Evolutionary conservation across 148 eudicot genomes (phyloP).

Genomic region (Camellia granthamiana): DNA sequence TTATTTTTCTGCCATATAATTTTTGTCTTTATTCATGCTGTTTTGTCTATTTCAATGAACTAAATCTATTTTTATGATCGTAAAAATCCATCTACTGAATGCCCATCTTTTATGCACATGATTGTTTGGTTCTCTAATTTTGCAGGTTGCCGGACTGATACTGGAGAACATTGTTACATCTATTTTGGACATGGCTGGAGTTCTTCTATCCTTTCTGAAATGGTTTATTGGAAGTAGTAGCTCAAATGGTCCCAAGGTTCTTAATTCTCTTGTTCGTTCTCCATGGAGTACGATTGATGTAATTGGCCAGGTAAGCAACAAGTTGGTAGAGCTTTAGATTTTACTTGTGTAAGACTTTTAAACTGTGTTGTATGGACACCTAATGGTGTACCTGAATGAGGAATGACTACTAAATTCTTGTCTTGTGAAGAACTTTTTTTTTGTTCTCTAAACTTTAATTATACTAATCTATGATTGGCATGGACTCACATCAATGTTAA

Average conservation of each 20-base stretch:
- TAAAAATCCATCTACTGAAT: not conserved
- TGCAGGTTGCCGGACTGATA: conserved; percentile 70
- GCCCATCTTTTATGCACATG: not conserved
- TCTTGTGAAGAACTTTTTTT: not conserved
- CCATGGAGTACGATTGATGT: conserved; percentile 88
- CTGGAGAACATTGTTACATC: conserved; percentile 95
- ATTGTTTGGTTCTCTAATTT: conserved; percentile 15
- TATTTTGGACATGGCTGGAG: conserved; percentile 96
- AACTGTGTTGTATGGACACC: not conserved
- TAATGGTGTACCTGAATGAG: not conserved
- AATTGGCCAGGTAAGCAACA: conserved; percentile 67
- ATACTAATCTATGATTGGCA: not conserved
- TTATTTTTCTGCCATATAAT: not conserved
- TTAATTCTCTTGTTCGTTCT: conserved; percentile 75
- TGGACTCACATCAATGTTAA: not conserved
- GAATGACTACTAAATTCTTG: not conserved
- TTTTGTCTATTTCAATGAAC: not conserved
- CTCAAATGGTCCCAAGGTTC: conserved; percentile 62
- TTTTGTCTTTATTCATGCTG: not conserved
- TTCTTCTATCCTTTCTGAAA: conserved; percentile 79
- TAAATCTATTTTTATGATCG: not conserved
- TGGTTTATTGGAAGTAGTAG: conserved; percentile 83
- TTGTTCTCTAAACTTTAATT: not conserved
- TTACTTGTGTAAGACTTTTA: not conserved
- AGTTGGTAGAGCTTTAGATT: conserved; percentile 1